phyloP scores from a whole-genome alignment of 164 flowering plant genomes.

The Magnolia kwangsiensis region DNA sequence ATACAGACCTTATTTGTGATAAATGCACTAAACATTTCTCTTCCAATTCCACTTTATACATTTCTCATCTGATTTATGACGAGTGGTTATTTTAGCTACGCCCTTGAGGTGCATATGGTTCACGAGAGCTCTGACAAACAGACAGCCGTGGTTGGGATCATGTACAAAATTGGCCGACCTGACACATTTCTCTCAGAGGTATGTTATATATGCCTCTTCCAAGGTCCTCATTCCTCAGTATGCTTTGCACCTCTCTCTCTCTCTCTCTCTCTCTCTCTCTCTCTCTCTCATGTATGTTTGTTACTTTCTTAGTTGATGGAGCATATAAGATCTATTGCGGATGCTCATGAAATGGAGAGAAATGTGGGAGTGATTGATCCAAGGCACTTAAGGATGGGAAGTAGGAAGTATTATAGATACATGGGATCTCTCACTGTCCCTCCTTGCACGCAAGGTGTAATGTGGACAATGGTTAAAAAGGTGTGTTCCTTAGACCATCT shows the following conservation, averaged over 20 bases:
- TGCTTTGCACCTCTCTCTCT: neutral
- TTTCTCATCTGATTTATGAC: neutral
- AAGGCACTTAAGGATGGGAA: slow-evolving; percentile 39
- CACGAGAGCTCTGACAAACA: slow-evolving; percentile 31
- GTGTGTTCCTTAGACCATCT: slow-evolving; percentile 13
- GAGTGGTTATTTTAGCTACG: slow-evolving; percentile 20
- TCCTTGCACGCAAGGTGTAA: slow-evolving; percentile 55
- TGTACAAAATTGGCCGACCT: slow-evolving; percentile 45
- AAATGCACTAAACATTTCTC: neutral
- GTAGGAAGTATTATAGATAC: slow-evolving; percentile 57
- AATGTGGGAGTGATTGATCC: slow-evolving; percentile 44
- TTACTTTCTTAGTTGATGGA: slow-evolving; percentile 28
- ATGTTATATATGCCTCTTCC: neutral
- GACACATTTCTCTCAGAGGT: slow-evolving; percentile 55
- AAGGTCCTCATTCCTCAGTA: neutral
- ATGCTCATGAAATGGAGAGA: slow-evolving; percentile 18
- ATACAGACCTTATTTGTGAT: neutral
- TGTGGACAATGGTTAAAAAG: slow-evolving; percentile 51
- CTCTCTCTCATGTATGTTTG: neutral
- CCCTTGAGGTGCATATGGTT: slow-evolving; percentile 54
- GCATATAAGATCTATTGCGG: slow-evolving; percentile 16
- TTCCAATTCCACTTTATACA: neutral
- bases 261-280: neutral
- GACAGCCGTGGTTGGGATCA: slow-evolving; percentile 51
- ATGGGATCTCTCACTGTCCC: slow-evolving; percentile 67